Evolutionary conservation across 495 filamentous ascomycete genomes (phyloP), one percentile per base, ranked within the genome.

Genomic region (Trichoderma erinaceum): DNA sequence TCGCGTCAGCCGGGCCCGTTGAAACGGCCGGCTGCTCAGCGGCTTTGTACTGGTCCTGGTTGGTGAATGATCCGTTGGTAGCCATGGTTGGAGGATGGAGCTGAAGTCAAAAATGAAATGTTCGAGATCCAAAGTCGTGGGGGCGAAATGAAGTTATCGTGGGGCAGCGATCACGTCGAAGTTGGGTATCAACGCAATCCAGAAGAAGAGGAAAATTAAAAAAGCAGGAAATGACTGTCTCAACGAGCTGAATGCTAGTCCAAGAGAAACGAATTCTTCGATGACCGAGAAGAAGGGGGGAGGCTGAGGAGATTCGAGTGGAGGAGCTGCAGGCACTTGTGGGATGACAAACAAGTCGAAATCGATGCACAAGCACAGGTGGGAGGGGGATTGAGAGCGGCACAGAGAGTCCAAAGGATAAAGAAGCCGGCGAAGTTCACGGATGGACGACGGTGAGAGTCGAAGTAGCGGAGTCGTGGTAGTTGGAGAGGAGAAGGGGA

Each of bases 1-100:
- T 63, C 38, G 58, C 70, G 43, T 70, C 61, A n/a, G 73, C 48
- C 44, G 74, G 35, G 27, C 73, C 68, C 61, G 69, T 56, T 41
- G 71, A 71, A 44, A 75, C 65, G 41, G 68, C 52, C 4, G 56
- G 12, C 56, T 35, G 56, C 41, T 66, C 64, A 25, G 41, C 64
- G 18, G 73, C 69, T 41, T 71, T 68, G 69, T 78, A 79, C 68
- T 80, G 76, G 41, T 78, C 76, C 68, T 73, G 68, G 68, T 79
- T 75, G 70, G 69, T 71, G 70, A 76, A 41, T 71, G 74, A 78
- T 70, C 78, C 81, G 81, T 82, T 82, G 72, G 81, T 81, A 68
- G 81, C 79, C 81, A 83, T 83, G 72, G 27, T 78, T 78, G 75
- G 11, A 32, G 56, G 25, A 32, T 35, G 25, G 56, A 61, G 56